Evolutionary conservation across 1,284 basidiomycete genomes (phyloP).

Genomic region (Pseudozyma sp.): DNA sequence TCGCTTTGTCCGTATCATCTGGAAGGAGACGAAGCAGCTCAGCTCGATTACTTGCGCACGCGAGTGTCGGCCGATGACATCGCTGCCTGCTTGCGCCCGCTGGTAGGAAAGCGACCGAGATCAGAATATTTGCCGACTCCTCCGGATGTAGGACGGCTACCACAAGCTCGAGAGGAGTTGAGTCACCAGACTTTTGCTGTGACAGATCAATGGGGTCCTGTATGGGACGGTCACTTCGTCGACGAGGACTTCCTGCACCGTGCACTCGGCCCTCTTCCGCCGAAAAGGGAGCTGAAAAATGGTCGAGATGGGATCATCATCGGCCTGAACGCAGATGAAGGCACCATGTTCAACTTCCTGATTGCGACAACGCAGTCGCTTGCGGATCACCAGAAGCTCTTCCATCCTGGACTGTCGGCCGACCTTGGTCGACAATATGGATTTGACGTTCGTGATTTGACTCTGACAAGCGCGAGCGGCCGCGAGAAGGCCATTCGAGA

Average conservation of each 20-base stretch:
- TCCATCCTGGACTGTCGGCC: conserved; percentile 21
- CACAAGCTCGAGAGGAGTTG: conserved; percentile 27
- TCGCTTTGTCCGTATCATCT: conserved; percentile 27
- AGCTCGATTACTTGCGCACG: conserved; percentile 37
- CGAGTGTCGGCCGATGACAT: conserved; percentile 37
- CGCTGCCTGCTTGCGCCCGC: conserved; percentile 13
- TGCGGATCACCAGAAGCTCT: conserved; percentile 18
- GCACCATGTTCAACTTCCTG: conserved; percentile 55
- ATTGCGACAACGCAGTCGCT: conserved; percentile 35
- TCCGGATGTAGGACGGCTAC: conserved; percentile 6
- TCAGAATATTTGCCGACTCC: conserved; percentile 33
- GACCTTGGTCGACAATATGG: conserved; percentile 34
- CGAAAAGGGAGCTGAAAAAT: conserved; percentile 29
- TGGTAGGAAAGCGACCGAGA: conserved; percentile 42
- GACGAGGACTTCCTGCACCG: conserved; percentile 23
- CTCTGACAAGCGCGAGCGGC: conserved; percentile 1
- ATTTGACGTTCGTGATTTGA: conserved; percentile 12
- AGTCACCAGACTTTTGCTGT: conserved; percentile 7
- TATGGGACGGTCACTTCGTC: conserved; percentile 53
- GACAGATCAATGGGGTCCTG: conserved; percentile 45
- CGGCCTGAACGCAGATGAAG: conserved; percentile 52
- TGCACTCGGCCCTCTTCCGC: conserved; percentile 19
- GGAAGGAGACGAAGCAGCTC: conserved; percentile 24
- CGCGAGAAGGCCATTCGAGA: conserved; percentile 19
- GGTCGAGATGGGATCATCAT: conserved; percentile 39